These are phyloP conservation scores for Ustilago cynodontis DNA, from an alignment of 1,284 basidiomycete genomes.

Conservation along the genomic window DNA sequence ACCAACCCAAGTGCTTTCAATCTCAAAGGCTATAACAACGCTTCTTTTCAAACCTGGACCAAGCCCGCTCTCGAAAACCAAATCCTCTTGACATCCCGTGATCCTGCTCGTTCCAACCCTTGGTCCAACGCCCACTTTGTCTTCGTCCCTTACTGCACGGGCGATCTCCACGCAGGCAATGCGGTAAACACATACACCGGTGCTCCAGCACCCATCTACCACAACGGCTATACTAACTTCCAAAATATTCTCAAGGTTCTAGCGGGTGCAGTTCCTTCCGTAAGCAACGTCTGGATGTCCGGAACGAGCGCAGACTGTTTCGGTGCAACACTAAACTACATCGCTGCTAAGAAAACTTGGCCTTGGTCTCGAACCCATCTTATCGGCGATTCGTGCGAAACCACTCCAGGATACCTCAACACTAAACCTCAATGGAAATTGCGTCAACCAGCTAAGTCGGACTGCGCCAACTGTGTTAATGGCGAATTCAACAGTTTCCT, in stretches of 20 bases:
- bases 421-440: constrained; percentile 38
- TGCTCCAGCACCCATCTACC: constrained; percentile 30
- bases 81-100: constrained; percentile 30
- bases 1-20: constrained; percentile 15
- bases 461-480: constrained; percentile 22
- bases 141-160: constrained; percentile 44
- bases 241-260: constrained; percentile 24
- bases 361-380: constrained; percentile 21
- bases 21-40: constrained; percentile 30
- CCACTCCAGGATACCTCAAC: constrained; percentile 29
- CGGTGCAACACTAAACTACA: constrained; percentile 35
- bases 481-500: constrained; percentile 38
- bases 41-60: constrained; percentile 7
- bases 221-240: constrained; percentile 34
- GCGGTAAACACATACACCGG: constrained; percentile 22
- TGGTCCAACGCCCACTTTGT: constrained; percentile 22
- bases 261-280: constrained; percentile 7
- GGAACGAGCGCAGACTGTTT: constrained; percentile 41
- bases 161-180: constrained; percentile 31
- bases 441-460: constrained; percentile 8
- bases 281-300: constrained; percentile 22
- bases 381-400: constrained; percentile 37
- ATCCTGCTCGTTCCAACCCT: constrained; percentile 25
- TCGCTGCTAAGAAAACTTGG: constrained; percentile 22
- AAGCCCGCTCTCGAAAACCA: constrained; percentile 8